Percentiles rank a stretch among this genome's conserved stretches.
Conservation (phyloP, 208 protist genomes). For the Leptomonas seymouri region DNA sequence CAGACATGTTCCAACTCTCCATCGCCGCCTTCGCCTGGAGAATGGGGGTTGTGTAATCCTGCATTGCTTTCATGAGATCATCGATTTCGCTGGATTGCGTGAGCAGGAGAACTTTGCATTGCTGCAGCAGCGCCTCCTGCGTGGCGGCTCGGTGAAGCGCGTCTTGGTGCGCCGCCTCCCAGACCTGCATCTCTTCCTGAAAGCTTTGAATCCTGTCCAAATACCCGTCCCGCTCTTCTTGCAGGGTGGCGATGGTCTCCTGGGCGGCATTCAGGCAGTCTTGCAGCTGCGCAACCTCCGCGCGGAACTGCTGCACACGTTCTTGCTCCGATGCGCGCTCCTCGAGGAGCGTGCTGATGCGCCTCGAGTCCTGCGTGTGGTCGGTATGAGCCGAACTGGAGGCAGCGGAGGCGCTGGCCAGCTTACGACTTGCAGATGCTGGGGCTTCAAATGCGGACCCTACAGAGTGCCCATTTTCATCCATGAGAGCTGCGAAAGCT, state of each 20-base stretch:
- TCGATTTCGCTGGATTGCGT: constrained; percentile 39
- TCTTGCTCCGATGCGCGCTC: constrained; percentile 45
- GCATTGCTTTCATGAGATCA: constrained; percentile 41
- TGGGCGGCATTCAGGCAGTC: constrained; percentile 46
- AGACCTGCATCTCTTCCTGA: constrained; percentile 65
- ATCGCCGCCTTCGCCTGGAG: constrained; percentile 16
- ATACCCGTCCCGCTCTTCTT: constrained; percentile 52
- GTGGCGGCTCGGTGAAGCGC: constrained; percentile 38
- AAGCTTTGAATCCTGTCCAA: constrained; percentile 27
- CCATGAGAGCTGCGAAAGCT: neutral
- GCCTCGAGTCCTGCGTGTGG: constrained; percentile 2
- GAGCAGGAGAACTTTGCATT: constrained; percentile 30
- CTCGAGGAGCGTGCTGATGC: constrained; percentile 43
- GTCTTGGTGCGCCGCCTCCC: constrained; percentile 62
- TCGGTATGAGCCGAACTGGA: constrained; percentile 1
- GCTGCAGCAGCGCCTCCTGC: constrained; percentile 32
- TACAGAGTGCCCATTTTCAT: neutral
- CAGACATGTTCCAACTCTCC: constrained; percentile 5
- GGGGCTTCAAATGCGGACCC: constrained; percentile 7
- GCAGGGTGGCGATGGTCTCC: constrained; percentile 43
- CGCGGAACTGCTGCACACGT: constrained; percentile 38
- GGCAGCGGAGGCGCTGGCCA: constrained; percentile 17
- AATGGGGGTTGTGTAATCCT: constrained; percentile 21
- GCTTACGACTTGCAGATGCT: constrained; percentile 8
- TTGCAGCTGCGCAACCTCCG: constrained; percentile 45